A percentile compares a stretch with the other conserved stretches of the same genome.
These are phyloP conservation scores for Pseudogymnoascus sp. DNA, from an alignment of 2,329 filamentous ascomycete species.

Conservation along the genomic window DNA sequence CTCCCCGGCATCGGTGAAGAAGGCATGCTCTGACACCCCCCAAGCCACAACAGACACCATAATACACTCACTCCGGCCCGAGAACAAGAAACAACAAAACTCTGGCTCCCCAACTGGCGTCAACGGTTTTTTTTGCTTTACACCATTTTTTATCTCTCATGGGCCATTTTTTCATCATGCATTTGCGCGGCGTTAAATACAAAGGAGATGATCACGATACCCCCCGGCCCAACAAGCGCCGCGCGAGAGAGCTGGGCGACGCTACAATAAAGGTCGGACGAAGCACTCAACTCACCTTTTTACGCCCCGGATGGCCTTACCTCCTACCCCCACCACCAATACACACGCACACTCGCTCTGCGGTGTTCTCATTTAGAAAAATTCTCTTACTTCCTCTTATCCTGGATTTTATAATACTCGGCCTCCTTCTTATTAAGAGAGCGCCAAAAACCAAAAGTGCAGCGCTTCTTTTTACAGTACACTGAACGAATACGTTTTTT, in stretches of 20 bases:
- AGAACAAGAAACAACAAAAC: background rate
- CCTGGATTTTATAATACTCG: background rate
- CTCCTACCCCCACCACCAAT: background rate
- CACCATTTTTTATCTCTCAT: background rate
- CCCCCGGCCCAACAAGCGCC: background rate
- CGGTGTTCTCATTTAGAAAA: background rate
- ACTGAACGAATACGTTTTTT: background rate
- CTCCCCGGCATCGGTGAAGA: constrained; percentile 48
- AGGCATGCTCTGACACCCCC: constrained; percentile 32
- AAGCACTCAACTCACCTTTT: background rate
- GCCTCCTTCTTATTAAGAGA: background rate
- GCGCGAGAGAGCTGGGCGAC: background rate
- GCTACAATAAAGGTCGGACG: constrained; percentile 6
- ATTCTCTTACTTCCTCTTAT: background rate
- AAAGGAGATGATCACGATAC: constrained; percentile 4
- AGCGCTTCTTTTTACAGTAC: background rate
- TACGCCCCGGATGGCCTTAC: background rate
- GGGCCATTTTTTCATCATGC: background rate
- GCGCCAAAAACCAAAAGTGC: background rate
- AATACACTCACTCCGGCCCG: background rate
- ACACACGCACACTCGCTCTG: background rate
- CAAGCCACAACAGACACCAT: background rate
- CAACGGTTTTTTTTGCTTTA: background rate
- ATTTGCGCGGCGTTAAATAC: constrained; percentile 6
- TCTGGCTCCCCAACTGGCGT: background rate